Evolutionary conservation across 129 eudicot species (phyloP), one percentile per base, ranked within the genome.

Genomic region (Arctium minus): DNA sequence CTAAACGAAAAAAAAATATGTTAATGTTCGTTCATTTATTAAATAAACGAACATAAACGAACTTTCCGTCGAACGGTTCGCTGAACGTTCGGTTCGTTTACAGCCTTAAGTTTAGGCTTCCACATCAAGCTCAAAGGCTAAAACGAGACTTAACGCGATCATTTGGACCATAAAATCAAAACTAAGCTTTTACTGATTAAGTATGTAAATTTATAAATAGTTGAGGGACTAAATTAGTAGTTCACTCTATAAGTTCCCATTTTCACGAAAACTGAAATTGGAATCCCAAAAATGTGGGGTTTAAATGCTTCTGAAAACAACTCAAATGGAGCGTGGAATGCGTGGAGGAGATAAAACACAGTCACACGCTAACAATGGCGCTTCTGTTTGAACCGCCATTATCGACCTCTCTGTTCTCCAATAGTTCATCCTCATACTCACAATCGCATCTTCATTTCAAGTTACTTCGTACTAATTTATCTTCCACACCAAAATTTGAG

Each of bases 321-420:
- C 60, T 35, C 22, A 60, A 10, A 73, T 11, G 9, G 30, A 48
- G 15, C 18, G 70, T 64, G 73, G 60, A 73, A 73, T 72, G 73
- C 42, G 84, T 50, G 78, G 15, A 81, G 69, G 40, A 32, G 75
- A 68, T 79, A 79, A 79, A 68, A 46, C 12, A 8, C 44, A 79
- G 29, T 12, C 81, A 78, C 64, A 18, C 65, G 18, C 65, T 36
- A 46, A 35, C 77, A 82, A 82, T 83, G 83, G 88, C 88, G 81
- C 80, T 83, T 72, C 80, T 77, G 75, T 42, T 80, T 8, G 85
- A 85, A 73, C 79, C 89, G 50, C 86, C 88, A 77, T 89, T 80
- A 53, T 79, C 91, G 37, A 72, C 70, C 74, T 76, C 85, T n/a
- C 29, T 70, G 40, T 81, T 85, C 73, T 65, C 79, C 73, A 84